phyloP scores from a whole-genome alignment of 2,329 filamentous ascomycete species.

The Pseudocercospora cruenta region DNA sequence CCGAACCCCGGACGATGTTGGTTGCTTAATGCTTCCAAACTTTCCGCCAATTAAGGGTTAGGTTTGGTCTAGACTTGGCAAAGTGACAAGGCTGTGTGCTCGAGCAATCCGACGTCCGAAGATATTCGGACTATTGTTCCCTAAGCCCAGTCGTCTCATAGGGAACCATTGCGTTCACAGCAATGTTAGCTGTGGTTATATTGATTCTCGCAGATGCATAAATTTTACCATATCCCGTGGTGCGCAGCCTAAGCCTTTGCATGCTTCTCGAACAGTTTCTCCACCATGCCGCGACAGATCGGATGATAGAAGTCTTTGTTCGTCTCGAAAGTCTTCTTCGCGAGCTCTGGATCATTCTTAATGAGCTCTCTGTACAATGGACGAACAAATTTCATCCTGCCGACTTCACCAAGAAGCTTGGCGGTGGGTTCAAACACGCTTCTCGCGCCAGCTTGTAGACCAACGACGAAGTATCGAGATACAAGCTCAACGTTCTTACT shows the following conservation, averaged over 20 bases:
- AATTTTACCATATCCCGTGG: not conserved
- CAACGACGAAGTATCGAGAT: conserved; percentile 77
- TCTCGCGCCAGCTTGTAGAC: conserved; percentile 72
- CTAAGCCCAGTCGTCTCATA: not conserved
- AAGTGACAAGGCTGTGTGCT: not conserved
- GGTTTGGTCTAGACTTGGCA: not conserved
- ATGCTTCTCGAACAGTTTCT: conserved; percentile 60
- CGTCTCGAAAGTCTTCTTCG: conserved; percentile 80
- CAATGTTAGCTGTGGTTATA: not conserved
- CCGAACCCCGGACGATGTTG: not conserved
- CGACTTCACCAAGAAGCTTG: conserved; percentile 77
- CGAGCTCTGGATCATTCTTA: conserved; percentile 72
- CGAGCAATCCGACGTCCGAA: not conserved
- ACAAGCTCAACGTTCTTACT: conserved; percentile 87
- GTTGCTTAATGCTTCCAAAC: conserved; percentile 2
- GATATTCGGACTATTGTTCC: not conserved
- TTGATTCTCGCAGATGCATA: not conserved
- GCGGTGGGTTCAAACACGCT: conserved; percentile 71
- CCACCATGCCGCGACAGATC: conserved; percentile 82
- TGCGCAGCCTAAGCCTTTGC: not conserved
- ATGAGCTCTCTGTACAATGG: conserved; percentile 79
- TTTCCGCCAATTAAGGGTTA: conserved; percentile 3
- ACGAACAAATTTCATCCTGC: conserved; percentile 95
- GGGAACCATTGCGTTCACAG: no score
- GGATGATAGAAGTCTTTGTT: conserved; percentile 94